A percentile compares a stretch with the other conserved stretches of the same genome.
Evolutionary conservation across 306 rosid species (phyloP).

Genomic region (Lotus japonicus): DNA sequence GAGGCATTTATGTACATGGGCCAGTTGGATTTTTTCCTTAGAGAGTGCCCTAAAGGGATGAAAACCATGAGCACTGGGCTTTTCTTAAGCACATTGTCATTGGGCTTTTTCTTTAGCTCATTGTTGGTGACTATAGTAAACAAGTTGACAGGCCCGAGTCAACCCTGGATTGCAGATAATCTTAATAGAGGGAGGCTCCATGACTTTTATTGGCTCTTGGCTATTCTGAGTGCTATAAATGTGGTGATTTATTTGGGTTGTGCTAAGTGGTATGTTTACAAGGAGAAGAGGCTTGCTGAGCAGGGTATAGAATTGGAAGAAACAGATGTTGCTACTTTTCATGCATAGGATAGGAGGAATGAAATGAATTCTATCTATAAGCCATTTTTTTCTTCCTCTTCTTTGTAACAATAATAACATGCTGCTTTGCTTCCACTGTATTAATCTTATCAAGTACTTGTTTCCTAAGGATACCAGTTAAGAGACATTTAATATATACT

Average conservation of each 20-base stretch:
- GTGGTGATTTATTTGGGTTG: constrained; percentile 45
- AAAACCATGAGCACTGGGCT: constrained; percentile 89
- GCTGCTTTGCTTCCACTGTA: too few relatives aligned
- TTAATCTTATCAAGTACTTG: too few relatives aligned
- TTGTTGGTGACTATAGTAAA: constrained; percentile 59
- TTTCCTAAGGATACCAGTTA: too few relatives aligned
- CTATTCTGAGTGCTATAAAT: constrained; percentile 59
- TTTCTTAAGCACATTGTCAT: constrained; percentile 67
- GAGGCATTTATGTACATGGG: constrained; percentile 88
- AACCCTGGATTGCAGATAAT: constrained; percentile 78
- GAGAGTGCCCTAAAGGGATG: constrained; percentile 93
- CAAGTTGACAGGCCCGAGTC: constrained; percentile 41
- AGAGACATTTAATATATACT: too few relatives aligned
- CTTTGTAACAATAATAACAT: too few relatives aligned
- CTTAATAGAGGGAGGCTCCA: constrained; percentile 75
- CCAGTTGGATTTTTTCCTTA: constrained; percentile 66
- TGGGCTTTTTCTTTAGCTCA: constrained; percentile 82
- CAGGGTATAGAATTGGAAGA: constrained; percentile 62
- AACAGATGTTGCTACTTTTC: constrained; percentile 26
- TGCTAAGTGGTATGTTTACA: constrained; percentile 87
- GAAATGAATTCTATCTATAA: too few relatives aligned
- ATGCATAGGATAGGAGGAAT: too few relatives aligned
- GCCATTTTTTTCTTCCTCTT: too few relatives aligned
- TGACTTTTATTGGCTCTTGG: constrained; percentile 81
- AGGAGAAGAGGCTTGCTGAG: constrained; percentile 65